Evolutionary conservation across 2,329 filamentous ascomycete genomes (phyloP).

Genomic region (Verticillium alfalfae): DNA sequence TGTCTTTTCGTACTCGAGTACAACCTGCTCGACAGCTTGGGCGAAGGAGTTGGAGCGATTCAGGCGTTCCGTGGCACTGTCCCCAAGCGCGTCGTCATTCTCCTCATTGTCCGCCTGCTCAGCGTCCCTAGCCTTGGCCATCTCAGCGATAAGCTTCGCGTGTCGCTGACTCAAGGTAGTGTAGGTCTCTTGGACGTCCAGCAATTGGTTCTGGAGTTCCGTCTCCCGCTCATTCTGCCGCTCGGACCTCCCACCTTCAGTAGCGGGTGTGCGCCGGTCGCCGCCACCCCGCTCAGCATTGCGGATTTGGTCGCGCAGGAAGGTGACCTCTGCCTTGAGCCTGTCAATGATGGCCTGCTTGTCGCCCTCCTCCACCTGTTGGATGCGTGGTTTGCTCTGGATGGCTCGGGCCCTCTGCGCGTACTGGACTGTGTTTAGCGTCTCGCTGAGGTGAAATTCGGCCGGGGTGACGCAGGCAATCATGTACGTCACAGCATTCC

Average conservation of each 20-base stretch:
- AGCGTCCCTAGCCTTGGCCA: constrained; percentile 77
- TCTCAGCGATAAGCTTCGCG: constrained; percentile 89
- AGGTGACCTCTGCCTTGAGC: constrained; percentile 87
- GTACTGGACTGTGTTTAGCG: constrained; percentile 95
- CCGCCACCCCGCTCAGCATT: constrained; percentile 64
- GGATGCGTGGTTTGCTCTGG: constrained; percentile 94
- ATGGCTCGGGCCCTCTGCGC: constrained; percentile 93
- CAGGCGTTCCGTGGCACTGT: constrained; percentile 77
- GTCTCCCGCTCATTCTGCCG: constrained; percentile 78
- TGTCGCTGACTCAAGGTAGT: constrained; percentile 85
- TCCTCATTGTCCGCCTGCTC: constrained; percentile 51
- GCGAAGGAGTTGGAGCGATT: constrained; percentile 96
- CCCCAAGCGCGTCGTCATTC: constrained; percentile 60
- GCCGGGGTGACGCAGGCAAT: constrained; percentile 96
- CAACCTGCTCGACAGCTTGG: constrained; percentile 90
- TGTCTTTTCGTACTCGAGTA: constrained; percentile 97
- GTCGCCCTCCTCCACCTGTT: constrained; percentile 87
- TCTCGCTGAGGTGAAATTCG: constrained; percentile 96
- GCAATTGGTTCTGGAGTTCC: constrained; percentile 87
- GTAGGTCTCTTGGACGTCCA: constrained; percentile 94
- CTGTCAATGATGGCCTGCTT: constrained; percentile 92
- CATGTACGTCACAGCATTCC: constrained; percentile 99
- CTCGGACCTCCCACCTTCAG: constrained; percentile 66
- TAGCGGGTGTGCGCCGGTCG: constrained; percentile 45
- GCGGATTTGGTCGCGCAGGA: constrained; percentile 88